A percentile compares a stretch with the other conserved stretches of the same genome.
Evolutionary conservation across 805 yeast genomes (phyloP).

Genomic region (Isabelozyma gotoi): DNA sequence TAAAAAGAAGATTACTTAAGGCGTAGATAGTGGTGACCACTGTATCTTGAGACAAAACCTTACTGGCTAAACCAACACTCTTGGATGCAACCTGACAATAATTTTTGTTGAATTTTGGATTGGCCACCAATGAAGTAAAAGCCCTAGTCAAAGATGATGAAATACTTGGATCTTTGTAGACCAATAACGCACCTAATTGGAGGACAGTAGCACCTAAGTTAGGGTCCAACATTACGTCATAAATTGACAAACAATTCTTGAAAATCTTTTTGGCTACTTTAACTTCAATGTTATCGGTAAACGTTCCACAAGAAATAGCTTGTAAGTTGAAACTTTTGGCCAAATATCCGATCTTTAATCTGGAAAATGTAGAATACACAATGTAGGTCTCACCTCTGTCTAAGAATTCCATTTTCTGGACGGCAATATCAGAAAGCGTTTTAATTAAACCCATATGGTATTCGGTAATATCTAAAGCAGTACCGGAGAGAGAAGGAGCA

Average conservation of each 20-base stretch:
- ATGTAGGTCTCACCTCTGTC: conserved; percentile 60
- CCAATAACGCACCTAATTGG: conserved; percentile 57
- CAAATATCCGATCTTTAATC: conserved; percentile 50
- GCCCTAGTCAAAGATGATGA: conserved; percentile 42
- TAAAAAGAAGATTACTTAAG: conserved; percentile 68
- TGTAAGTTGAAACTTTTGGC: conserved; percentile 60
- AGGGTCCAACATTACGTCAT: conserved; percentile 53
- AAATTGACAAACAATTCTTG: conserved; percentile 50
- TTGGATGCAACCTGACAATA: conserved; percentile 55
- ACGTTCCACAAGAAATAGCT: conserved; percentile 57
- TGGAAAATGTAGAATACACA: conserved; percentile 48
- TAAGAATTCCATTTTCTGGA: conserved; percentile 43
- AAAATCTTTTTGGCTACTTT: conserved; percentile 46
- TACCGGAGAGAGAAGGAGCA: conserved; percentile 4
- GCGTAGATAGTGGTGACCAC: conserved; percentile 84
- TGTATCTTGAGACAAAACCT: conserved; percentile 73
- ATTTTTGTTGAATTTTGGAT: conserved; percentile 46
- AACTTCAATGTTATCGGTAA: conserved; percentile 45
- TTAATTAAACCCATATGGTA: conserved; percentile 25
- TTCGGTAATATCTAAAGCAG: conserved; percentile 18
- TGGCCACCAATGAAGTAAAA: conserved; percentile 54
- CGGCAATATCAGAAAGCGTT: conserved; percentile 31
- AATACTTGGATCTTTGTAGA: conserved; percentile 37
- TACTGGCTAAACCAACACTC: conserved; percentile 65
- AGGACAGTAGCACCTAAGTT: conserved; percentile 51